phyloP scores from a whole-genome alignment of 805 yeast species.

The Wickerhamiella musiphila region DNA sequence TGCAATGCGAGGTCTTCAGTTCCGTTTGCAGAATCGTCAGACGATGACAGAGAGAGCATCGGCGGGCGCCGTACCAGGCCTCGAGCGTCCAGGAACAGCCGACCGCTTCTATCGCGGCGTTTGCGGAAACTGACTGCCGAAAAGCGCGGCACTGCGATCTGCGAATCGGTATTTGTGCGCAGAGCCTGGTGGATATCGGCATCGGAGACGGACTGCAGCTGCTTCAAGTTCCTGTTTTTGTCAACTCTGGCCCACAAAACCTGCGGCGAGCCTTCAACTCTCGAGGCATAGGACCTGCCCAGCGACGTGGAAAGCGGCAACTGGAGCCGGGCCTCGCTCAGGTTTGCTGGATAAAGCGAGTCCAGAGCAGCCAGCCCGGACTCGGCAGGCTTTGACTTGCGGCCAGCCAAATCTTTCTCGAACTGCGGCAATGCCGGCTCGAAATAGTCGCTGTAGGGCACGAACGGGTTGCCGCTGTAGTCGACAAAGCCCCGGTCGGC shows the following conservation, averaged over 20 bases:
- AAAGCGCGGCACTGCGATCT: conserved; percentile 14
- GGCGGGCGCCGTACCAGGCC: conserved; percentile 27
- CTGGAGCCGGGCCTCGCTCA: conserved; percentile 20
- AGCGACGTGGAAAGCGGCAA: conserved; percentile 17
- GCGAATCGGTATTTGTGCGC: conserved; percentile 7
- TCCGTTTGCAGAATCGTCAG: conserved; percentile 12
- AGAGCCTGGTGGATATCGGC: conserved; percentile 2
- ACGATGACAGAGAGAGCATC: too few species aligned
- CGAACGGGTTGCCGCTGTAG: conserved; percentile 69
- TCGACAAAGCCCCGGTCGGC: conserved; percentile 65
- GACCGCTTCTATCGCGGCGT: conserved; percentile 56
- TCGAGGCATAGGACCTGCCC: conserved; percentile 15
- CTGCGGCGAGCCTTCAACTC: conserved; percentile 15
- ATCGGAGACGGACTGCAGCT: conserved; percentile 3
- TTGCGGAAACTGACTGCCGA: conserved; percentile 34
- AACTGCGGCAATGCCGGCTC: conserved; percentile 22
- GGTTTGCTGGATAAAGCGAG: conserved; percentile 25
- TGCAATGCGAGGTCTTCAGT: conserved; percentile 13
- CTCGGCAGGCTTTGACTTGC: too few species aligned
- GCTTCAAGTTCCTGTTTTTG: conserved; percentile 8
- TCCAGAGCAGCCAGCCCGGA: conserved; percentile 71
- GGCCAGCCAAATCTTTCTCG: conserved; percentile 22
- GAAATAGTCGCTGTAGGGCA: conserved; percentile 60
- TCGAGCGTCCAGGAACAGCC: conserved; percentile 59
- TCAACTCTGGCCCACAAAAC: conserved; percentile 9